These are phyloP conservation scores for Trichoderma semiorbis DNA, from an alignment of 2,329 filamentous ascomycete genomes.

Conservation along the genomic window DNA sequence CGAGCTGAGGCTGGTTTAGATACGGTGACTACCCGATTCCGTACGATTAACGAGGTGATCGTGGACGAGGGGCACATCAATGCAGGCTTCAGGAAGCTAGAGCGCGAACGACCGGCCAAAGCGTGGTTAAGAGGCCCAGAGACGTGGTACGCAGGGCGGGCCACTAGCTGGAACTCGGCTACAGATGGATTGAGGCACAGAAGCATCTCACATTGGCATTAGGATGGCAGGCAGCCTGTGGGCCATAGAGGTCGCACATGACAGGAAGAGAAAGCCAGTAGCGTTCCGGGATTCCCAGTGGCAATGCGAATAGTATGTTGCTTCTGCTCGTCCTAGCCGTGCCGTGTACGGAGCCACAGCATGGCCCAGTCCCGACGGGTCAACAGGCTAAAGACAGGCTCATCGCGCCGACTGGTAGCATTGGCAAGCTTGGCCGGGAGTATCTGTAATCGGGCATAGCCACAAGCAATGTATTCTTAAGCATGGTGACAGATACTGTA, in stretches of 20 bases:
- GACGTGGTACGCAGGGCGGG: neutral
- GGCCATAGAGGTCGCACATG: slow-evolving; percentile 4
- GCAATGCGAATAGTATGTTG: neutral
- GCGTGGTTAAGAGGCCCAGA: slow-evolving; percentile 9
- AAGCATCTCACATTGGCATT: neutral
- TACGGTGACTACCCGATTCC: neutral
- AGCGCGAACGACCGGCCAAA: slow-evolving; percentile 1
- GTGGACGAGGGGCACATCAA: slow-evolving; percentile 5
- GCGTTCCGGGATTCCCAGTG: neutral
- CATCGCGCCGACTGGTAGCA: neutral
- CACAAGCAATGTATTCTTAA: neutral
- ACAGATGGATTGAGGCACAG: neutral
- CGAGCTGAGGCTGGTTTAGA: neutral
- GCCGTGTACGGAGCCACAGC: neutral
- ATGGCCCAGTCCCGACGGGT: neutral
- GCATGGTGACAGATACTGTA: neutral
- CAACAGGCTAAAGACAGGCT: neutral
- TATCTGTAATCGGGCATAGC: neutral
- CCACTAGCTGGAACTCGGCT: neutral
- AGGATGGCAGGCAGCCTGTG: slow-evolving; percentile 5
- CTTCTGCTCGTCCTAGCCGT: neutral
- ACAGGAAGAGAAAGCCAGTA: slow-evolving; percentile 1
- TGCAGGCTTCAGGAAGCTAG: slow-evolving; percentile 11
- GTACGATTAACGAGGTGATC: slow-evolving; percentile 7
- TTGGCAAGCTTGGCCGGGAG: neutral